Evolutionary conservation across 345 rosid species (phyloP), one percentile per base, ranked within the genome.

Genomic region (Noccaea caerulescens): DNA sequence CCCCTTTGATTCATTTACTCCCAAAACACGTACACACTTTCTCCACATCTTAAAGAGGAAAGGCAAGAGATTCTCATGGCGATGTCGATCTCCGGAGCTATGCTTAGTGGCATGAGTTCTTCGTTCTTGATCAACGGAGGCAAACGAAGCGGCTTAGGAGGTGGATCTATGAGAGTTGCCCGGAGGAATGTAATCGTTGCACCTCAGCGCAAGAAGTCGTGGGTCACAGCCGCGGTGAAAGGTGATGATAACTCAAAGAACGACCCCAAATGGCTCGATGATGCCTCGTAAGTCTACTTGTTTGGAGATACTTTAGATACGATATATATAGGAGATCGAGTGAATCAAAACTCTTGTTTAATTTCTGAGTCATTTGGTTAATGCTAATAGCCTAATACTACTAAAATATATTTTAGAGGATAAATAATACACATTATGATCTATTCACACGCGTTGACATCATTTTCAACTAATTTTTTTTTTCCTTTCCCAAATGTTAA

Each of bases 261-360:
- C 46, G 77, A 73, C 32, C 77, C 73, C 16, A 58, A 66, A 58
- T 73, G 77, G 72, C 77, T 73, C 25, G 77, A 66, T 33, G 72
- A 73, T 41, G 77, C 67, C 8, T 73, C 77, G 67, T 73, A 66
- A 73, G 77, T 73, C 39, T 12, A 6, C 32, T 54, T 57, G 2
- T 10, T 37, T 32, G n/a, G 13, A 71, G 36, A 14, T 55, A 51
- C 38, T 68, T 45, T 4, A 60, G 34, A 59, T 10, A n/a, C 11
- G 4, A 44, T 27, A 13, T 0, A 38, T 13, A 13, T 10, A 14
- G 33, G 18, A 64, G 6, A 36, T 66, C 2, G 27, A 41, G 1
- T 67, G 20, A 61, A 8, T 12, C 1, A 43, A 54, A 46, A 11
- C 11, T 57, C 27, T 12, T 30, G 8, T 18, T 18, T 68, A 27